Percentiles rank a stretch among this genome's conserved stretches.
phyloP scores from a whole-genome alignment of 371 early-diverging fungal species.

The Mortierella sp. region DNA sequence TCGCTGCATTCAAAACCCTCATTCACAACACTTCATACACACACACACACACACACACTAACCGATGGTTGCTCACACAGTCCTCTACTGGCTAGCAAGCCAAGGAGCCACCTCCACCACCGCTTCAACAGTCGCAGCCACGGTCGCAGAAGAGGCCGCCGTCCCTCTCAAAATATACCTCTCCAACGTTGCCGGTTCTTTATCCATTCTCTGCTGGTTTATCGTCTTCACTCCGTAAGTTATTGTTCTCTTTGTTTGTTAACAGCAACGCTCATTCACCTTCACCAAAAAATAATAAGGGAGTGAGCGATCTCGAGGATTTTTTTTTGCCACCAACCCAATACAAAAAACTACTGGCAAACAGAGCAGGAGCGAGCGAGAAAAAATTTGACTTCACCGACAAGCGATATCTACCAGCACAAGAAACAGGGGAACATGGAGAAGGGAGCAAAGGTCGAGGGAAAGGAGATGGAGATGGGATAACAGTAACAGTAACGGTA shows the following conservation, averaged over 20 bases:
- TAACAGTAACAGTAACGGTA: background rate
- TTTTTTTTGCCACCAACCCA: constrained; percentile 5
- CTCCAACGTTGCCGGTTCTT: constrained; percentile 61
- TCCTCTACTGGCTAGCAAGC: constrained; percentile 51
- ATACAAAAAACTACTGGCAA: background rate
- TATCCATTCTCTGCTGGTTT: constrained; percentile 75
- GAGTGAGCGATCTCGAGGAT: background rate
- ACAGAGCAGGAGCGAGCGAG: background rate
- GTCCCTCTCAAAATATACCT: constrained; percentile 36
- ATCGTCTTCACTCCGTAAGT: constrained; percentile 81
- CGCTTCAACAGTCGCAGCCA: background rate
- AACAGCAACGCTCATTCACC: too few species aligned
- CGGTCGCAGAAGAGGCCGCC: constrained; percentile 13
- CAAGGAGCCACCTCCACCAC: constrained; percentile 16
- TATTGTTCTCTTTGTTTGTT: background rate
- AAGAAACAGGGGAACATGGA: background rate
- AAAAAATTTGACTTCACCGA: background rate
- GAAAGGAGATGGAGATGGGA: background rate
- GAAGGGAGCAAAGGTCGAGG: background rate
- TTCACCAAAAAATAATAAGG: background rate
- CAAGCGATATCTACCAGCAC: background rate
- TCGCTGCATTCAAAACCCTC: too few species aligned
- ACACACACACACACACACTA: background rate
- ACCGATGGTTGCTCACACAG: constrained; percentile 42
- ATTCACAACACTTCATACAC: too few species aligned